Evolutionary conservation across 495 filamentous ascomycete genomes (phyloP).

Genomic region (Cercophora samala): DNA sequence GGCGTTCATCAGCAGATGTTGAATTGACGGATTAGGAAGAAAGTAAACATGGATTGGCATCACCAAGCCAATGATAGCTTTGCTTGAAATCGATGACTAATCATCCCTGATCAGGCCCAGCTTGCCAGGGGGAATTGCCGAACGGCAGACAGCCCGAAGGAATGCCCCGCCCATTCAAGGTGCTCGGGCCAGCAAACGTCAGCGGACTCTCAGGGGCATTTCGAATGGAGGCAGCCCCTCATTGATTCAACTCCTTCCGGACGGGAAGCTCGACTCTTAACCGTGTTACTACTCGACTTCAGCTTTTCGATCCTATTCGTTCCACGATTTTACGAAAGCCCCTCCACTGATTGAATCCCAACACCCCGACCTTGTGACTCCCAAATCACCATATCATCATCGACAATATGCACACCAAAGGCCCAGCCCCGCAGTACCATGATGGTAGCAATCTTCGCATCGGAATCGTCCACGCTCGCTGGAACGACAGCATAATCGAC

Average conservation of each 20-base stretch:
- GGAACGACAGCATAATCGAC: constrained; percentile 78
- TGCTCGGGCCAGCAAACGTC: background rate
- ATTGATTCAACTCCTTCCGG: background rate
- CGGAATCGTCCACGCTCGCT: constrained; percentile 91
- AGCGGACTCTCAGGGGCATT: background rate
- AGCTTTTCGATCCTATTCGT: too few relatives aligned
- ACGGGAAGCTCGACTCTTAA: background rate
- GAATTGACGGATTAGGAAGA: background rate
- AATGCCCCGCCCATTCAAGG: background rate
- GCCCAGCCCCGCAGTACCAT: constrained; percentile 45
- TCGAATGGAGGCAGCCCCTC: background rate
- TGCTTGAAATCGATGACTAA: background rate
- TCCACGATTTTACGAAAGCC: too few relatives aligned
- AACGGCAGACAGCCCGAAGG: background rate
- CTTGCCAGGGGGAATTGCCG: background rate
- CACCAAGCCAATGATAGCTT: background rate
- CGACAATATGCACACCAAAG: constrained; percentile 42
- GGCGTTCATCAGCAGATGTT: too few relatives aligned
- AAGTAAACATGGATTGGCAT: background rate
- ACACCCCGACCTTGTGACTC: too few relatives aligned
- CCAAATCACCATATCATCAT: too few relatives aligned
- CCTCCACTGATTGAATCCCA: too few relatives aligned
- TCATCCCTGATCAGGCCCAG: background rate
- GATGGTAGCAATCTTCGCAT: constrained; percentile 80
- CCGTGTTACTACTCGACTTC: background rate